phyloP scores from a whole-genome alignment of 805 yeast genomes.

The Ogataea zsoltii region DNA sequence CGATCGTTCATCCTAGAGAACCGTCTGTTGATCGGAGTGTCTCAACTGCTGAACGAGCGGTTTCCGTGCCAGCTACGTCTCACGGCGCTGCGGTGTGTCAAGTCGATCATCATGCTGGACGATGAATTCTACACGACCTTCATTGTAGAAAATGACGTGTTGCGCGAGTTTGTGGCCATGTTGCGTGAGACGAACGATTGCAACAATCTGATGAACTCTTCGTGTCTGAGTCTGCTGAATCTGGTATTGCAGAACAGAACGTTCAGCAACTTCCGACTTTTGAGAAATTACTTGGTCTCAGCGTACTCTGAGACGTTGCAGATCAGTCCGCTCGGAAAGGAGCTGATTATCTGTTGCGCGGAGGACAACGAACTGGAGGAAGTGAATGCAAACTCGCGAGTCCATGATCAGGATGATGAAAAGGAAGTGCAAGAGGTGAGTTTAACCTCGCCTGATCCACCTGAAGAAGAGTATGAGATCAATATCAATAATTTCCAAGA shows the following conservation, averaged over 20 bases:
- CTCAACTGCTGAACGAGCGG: constrained; percentile 44
- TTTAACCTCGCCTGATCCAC: constrained; percentile 23
- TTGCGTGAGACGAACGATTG: constrained; percentile 47
- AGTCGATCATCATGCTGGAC: constrained; percentile 58
- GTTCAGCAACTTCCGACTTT: constrained; percentile 20
- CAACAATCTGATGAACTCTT: constrained; percentile 71
- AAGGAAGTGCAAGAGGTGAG: constrained; percentile 21
- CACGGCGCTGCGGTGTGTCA: constrained; percentile 69
- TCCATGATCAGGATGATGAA: constrained; percentile 13
- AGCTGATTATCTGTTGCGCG: constrained; percentile 12
- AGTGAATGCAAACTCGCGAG: constrained; percentile 34
- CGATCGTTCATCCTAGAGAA: constrained; percentile 64
- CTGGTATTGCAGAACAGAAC: constrained; percentile 22
- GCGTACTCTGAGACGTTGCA: constrained; percentile 18
- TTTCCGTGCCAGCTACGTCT: constrained; percentile 57
- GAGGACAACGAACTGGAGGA: constrained; percentile 1
- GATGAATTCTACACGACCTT: constrained; percentile 61
- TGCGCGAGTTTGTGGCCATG: constrained; percentile 48
- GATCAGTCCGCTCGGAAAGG: constrained; percentile 24
- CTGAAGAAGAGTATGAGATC: constrained; percentile 14
- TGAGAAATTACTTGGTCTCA: constrained; percentile 24
- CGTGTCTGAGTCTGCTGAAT: constrained; percentile 61
- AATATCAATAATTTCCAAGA: constrained; percentile 1
- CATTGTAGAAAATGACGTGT: constrained; percentile 56
- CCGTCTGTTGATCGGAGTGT: constrained; percentile 56